Percentiles rank a stretch among this genome's conserved stretches.
phyloP scores from a whole-genome alignment of 176 grass and related monocot genomes.

The Stipa capillata region DNA sequence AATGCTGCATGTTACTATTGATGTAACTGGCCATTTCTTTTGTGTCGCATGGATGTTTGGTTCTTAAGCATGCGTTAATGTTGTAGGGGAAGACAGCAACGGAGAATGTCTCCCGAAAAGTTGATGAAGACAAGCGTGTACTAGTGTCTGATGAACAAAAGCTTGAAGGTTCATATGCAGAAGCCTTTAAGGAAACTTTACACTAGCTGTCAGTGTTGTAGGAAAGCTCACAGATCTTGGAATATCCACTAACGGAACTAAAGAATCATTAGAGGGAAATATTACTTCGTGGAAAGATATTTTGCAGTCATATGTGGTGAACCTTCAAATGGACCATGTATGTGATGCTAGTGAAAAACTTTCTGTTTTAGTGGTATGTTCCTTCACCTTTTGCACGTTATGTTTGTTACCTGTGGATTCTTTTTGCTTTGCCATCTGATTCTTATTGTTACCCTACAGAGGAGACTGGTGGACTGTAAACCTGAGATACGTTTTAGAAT shows the following conservation, averaged over 20 bases:
- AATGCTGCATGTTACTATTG: not conserved
- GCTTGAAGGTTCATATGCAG: constrained; percentile 34
- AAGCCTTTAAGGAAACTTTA: constrained; percentile 40
- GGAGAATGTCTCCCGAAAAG: constrained; percentile 16
- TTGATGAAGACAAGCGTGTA: constrained; percentile 11
- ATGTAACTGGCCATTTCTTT: constrained; percentile 2
- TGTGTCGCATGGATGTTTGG: not conserved
- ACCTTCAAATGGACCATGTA: constrained; percentile 54
- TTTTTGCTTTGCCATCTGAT: not conserved
- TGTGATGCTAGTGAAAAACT: constrained; percentile 47
- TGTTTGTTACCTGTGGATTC: not conserved
- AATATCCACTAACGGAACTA: constrained; percentile 18
- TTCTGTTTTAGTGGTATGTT: constrained; percentile 45
- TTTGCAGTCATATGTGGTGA: constrained; percentile 49
- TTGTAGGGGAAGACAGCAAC: constrained; percentile 43
- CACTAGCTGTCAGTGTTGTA: constrained; percentile 36
- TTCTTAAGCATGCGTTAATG: not conserved
- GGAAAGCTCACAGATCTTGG: constrained; percentile 27
- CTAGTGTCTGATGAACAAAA: constrained; percentile 23
- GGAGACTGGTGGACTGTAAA: constrained; percentile 33
- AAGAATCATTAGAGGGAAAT: constrained; percentile 36
- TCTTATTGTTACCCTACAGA: constrained; percentile 23
- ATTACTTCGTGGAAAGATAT: constrained; percentile 72
- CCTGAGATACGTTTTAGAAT: constrained; percentile 40
- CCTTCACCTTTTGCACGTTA: not conserved